phyloP scores from a whole-genome alignment of 73 alveolate genomes.

The Paramecium sexaurelia region DNA sequence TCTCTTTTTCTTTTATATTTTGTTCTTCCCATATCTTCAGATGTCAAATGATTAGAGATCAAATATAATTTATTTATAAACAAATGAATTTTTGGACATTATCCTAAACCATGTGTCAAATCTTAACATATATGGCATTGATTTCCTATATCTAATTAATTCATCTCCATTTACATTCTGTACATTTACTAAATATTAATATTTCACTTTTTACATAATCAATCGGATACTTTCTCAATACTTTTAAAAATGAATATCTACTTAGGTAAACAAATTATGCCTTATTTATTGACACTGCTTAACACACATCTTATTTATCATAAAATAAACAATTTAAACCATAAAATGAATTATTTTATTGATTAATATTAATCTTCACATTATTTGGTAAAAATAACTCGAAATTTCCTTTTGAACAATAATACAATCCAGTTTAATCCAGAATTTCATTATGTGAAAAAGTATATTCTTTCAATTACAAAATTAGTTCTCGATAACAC shows the following conservation, averaged over 20 bases:
- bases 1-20: background rate
- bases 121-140: background rate
- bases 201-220: conserved; percentile 42
- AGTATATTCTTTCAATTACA: background rate
- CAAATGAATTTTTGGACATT: conserved; percentile 10
- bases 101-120: background rate
- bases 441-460: background rate
- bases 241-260: background rate
- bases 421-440: conserved; percentile 9
- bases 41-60: background rate
- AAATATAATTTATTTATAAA: background rate
- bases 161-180: conserved; percentile 16
- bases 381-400: background rate
- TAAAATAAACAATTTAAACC: background rate
- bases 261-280: background rate
- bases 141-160: background rate
- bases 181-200: background rate
- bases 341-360: background rate
- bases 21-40: background rate
- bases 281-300: background rate
- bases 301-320: background rate
- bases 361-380: background rate
- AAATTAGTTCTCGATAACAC: background rate
- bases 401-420: background rate
- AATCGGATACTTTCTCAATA: background rate